These are phyloP conservation scores for Magnaporthiopsis incrustans DNA, from an alignment of 2,329 filamentous ascomycete species.

Conservation along the genomic window DNA sequence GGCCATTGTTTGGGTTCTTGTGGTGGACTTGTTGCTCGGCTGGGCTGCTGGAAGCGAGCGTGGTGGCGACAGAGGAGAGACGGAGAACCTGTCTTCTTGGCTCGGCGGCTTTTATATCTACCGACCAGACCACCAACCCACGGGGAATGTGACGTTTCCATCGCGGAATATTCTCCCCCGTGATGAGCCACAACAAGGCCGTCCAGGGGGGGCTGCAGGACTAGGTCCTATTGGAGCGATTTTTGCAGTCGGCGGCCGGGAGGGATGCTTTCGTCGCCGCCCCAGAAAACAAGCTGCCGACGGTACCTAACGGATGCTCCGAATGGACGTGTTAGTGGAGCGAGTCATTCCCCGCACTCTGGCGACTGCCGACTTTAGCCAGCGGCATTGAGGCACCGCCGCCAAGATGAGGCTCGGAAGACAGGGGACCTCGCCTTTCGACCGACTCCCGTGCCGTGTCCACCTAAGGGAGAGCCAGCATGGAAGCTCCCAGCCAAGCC, in stretches of 20 bases:
- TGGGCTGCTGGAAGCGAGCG: background rate
- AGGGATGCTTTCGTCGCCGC: too few species aligned
- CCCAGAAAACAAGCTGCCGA: too few species aligned
- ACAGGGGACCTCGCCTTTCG: too few species aligned
- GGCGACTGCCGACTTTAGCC: background rate
- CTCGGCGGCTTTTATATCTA: too few species aligned
- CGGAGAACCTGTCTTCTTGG: background rate
- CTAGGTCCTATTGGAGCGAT: background rate
- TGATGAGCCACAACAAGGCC: background rate
- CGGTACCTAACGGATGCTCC: background rate
- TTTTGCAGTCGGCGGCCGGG: background rate
- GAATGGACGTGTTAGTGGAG: background rate
- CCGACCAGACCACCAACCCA: too few species aligned
- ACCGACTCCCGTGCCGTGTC: too few species aligned
- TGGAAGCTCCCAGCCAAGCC: too few species aligned
- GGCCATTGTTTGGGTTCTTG: too few species aligned
- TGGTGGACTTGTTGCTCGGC: background rate
- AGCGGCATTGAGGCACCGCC: background rate
- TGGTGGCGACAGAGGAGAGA: background rate
- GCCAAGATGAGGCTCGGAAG: too few species aligned
- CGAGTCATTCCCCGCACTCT: background rate
- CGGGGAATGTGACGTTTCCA: background rate
- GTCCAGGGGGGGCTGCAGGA: background rate
- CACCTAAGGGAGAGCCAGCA: too few species aligned
- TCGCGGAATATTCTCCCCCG: background rate